phyloP scores from a whole-genome alignment of 345 rosid species.

The Eucalyptus rudis region DNA sequence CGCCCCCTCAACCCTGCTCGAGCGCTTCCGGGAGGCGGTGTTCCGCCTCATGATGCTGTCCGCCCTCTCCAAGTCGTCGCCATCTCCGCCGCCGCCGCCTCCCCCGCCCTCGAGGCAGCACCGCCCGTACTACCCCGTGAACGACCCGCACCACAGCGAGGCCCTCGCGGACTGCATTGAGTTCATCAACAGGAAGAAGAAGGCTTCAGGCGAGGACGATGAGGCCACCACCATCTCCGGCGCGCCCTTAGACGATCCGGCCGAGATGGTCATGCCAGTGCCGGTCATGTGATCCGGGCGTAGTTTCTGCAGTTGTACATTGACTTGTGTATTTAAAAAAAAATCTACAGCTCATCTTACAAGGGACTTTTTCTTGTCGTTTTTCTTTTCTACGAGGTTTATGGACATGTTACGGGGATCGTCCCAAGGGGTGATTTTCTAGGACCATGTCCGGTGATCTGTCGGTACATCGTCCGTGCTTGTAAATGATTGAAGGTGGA shows the following conservation, averaged over 20 bases:
- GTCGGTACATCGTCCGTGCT: background rate
- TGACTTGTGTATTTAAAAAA: background rate
- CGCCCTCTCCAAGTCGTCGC: constrained; percentile 30
- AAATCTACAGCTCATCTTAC: background rate
- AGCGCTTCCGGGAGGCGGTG: background rate
- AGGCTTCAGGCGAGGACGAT: background rate
- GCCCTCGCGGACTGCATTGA: constrained; percentile 82
- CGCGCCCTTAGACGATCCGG: background rate
- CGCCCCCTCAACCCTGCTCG: background rate
- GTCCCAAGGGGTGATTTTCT: background rate
- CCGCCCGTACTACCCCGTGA: background rate
- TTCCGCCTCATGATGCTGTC: constrained; percentile 55
- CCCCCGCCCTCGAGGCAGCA: background rate
- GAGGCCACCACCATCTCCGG: background rate
- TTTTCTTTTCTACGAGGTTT: background rate
- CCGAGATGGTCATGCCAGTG: constrained; percentile 6
- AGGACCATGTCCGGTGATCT: background rate
- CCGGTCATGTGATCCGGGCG: constrained; percentile 8
- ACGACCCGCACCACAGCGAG: constrained; percentile 42
- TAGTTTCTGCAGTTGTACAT: background rate
- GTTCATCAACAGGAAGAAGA: constrained; percentile 46
- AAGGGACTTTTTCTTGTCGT: background rate
- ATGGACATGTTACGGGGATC: background rate
- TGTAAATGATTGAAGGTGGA: background rate
- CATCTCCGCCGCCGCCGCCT: background rate